A percentile compares a stretch with the other conserved stretches of the same genome.
Evolutionary conservation across 139 green algal genomes (phyloP).

Genomic region (Chlamydomonas urium): DNA sequence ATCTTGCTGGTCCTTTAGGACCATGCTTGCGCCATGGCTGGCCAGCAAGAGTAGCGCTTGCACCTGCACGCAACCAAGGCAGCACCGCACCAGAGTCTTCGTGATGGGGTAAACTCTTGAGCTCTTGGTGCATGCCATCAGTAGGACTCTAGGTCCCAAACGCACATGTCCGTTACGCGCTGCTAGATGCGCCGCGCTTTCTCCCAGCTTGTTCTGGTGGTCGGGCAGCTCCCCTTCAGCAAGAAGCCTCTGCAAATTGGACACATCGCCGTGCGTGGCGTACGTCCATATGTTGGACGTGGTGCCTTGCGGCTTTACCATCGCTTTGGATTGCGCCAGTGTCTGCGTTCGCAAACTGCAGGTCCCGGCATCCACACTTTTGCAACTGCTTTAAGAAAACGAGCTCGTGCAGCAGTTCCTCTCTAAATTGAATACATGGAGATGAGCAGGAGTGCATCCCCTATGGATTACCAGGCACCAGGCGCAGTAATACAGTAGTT

Average conservation of each 20-base stretch:
- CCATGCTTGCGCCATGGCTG: not conserved
- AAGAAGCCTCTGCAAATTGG: not conserved
- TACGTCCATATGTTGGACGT: conserved; percentile 2
- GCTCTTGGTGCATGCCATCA: not conserved
- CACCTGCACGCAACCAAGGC: not conserved
- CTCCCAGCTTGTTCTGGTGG: not conserved
- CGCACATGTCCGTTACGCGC: not conserved
- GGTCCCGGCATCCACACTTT: too few species aligned
- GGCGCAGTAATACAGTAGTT: too few species aligned
- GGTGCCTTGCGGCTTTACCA: too few species aligned
- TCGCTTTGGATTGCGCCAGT: too few species aligned
- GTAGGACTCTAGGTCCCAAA: not conserved
- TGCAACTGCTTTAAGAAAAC: too few species aligned
- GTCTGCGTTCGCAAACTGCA: too few species aligned
- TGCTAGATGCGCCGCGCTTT: not conserved
- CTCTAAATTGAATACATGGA: too few species aligned
- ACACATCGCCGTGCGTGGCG: not conserved
- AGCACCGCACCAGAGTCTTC: not conserved
- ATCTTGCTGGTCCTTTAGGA: not conserved
- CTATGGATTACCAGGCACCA: too few species aligned
- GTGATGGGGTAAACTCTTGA: not conserved
- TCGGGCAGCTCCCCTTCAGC: not conserved
- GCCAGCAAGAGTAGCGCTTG: not conserved
- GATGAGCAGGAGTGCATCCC: too few species aligned
- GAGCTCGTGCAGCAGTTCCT: too few species aligned